Evolutionary conservation across 371 early-diverging fungal species (phyloP).

Genomic region (Mucor saturninus): DNA sequence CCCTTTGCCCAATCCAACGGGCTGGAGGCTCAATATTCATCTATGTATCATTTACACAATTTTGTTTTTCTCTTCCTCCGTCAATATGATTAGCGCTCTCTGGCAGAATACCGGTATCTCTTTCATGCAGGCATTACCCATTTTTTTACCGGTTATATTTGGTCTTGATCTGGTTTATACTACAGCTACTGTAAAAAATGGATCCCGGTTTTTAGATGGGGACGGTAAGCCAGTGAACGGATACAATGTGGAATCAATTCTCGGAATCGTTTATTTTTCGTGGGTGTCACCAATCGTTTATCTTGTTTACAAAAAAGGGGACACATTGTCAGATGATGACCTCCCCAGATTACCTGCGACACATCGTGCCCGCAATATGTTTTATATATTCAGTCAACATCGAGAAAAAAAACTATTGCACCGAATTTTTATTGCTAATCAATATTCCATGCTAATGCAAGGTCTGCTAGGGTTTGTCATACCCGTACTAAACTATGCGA

Average conservation of each 20-base stretch:
- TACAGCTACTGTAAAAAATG: conserved; percentile 31
- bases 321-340: conserved; percentile 35
- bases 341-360: conserved; percentile 32
- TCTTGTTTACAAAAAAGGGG: conserved; percentile 27
- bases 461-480: conserved; percentile 28
- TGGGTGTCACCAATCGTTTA: conserved; percentile 37
- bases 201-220: conserved; percentile 40
- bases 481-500: conserved; percentile 33
- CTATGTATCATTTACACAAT: conserved; percentile 32
- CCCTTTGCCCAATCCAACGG: conserved; percentile 23
- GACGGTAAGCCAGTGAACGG: conserved; percentile 24
- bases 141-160: conserved; percentile 18
- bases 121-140: conserved; percentile 14
- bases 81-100: not conserved
- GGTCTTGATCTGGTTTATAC: conserved; percentile 28
- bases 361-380: conserved; percentile 38
- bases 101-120: not conserved
- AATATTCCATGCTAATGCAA: conserved; percentile 29
- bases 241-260: conserved; percentile 25
- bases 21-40: conserved; percentile 43
- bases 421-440: conserved; percentile 34
- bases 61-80: conserved; percentile 9
- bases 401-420: conserved; percentile 24
- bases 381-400: conserved; percentile 26
- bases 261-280: conserved; percentile 25